Conservation (phyloP, 208 protist genomes). For the Crithidia expoeki region DNA sequence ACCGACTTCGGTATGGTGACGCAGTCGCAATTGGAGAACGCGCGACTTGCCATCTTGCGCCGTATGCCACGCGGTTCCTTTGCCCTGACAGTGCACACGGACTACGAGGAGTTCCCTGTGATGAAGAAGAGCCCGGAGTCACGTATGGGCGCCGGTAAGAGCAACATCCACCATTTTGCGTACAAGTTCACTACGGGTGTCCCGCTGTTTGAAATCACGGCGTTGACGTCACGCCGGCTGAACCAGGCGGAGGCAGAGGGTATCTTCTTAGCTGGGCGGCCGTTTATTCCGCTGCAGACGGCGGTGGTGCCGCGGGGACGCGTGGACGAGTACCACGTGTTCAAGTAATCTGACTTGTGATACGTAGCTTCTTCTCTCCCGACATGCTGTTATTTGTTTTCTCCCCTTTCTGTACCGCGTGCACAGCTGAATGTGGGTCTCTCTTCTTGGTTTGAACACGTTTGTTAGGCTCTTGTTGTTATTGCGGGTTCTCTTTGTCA, state of each 20-base stretch:
- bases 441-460: neutral
- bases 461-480: no score
- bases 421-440: neutral
- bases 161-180: constrained; percentile 91
- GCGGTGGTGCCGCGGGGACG: constrained; percentile 88
- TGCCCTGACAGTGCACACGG: constrained; percentile 86
- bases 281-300: constrained; percentile 89
- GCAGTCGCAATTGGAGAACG: constrained; percentile 88
- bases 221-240: constrained; percentile 65
- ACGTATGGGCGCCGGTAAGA: constrained; percentile 90
- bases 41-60: constrained; percentile 84
- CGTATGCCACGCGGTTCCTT: constrained; percentile 86
- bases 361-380: constrained; percentile 5
- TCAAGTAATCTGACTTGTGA: no score
- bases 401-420: neutral
- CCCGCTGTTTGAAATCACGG: constrained; percentile 86
- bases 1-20: constrained; percentile 92
- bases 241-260: constrained; percentile 90
- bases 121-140: constrained; percentile 89
- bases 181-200: constrained; percentile 92
- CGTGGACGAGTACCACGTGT: constrained; percentile 91
- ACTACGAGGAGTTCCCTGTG: constrained; percentile 91
- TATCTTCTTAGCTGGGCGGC: constrained; percentile 81
- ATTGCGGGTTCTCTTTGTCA: no score
- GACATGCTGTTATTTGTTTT: constrained; percentile 3